phyloP scores from a whole-genome alignment of 768 basidiomycete genomes.

The Pleurotus tuber-regium region DNA sequence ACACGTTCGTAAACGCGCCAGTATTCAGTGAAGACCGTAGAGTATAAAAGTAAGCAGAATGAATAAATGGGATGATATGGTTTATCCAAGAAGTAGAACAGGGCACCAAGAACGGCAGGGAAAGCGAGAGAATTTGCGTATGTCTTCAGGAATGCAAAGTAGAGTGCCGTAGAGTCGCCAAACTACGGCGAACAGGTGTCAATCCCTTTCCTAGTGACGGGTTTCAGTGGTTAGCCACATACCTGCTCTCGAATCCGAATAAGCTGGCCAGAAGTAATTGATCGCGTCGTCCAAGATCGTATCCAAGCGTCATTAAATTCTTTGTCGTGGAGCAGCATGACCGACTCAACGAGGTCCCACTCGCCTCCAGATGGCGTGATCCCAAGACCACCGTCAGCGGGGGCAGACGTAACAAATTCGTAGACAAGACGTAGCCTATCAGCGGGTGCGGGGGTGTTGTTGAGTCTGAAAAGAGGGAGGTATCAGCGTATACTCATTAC shows the following conservation, averaged over 20 bases:
- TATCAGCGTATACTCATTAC: not conserved
- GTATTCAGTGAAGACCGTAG: conserved; percentile 82
- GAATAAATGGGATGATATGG: conserved; percentile 82
- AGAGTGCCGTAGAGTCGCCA: conserved; percentile 80
- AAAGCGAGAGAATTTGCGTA: conserved; percentile 81
- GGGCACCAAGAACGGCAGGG: conserved; percentile 67
- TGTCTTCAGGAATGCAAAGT: conserved; percentile 84
- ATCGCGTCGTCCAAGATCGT: conserved; percentile 65
- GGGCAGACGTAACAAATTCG: conserved; percentile 64
- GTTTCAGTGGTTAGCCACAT: conserved; percentile 18
- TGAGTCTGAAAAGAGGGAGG: conserved; percentile 21
- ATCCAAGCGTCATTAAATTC: conserved; percentile 81
- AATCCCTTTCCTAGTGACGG: too few species aligned
- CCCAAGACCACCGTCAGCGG: conserved; percentile 80
- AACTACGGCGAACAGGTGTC: conserved; percentile 41
- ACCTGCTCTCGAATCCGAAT: conserved; percentile 73
- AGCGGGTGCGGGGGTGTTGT: conserved; percentile 55
- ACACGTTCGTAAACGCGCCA: conserved; percentile 88
- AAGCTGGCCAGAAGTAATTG: conserved; percentile 63
- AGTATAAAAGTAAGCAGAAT: conserved; percentile 76
- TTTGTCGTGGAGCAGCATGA: conserved; percentile 84
- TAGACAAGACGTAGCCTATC: conserved; percentile 83
- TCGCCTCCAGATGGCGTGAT: conserved; percentile 67
- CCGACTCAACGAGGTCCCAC: conserved; percentile 80
- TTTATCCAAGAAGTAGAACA: conserved; percentile 66